Conservation (phyloP, 441 rosid species). For the Syzygium syzygioides region DNA sequence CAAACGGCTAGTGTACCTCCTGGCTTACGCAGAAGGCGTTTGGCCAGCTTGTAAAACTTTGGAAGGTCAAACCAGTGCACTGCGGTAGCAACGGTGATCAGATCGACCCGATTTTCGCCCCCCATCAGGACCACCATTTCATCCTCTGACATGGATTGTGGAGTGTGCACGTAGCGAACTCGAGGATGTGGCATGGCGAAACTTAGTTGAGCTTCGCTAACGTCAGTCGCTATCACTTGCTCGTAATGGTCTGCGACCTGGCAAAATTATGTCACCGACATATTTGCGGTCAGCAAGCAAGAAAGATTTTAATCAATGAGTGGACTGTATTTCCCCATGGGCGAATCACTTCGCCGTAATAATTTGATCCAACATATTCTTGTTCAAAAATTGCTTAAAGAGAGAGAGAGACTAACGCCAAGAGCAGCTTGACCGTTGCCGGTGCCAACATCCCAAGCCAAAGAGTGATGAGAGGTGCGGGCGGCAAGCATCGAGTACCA, state of each 20-base stretch:
- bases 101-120: slow-evolving; percentile 46
- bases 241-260: slow-evolving; percentile 60
- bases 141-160: slow-evolving; percentile 37
- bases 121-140: slow-evolving; percentile 41
- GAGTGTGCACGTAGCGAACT: slow-evolving; percentile 41
- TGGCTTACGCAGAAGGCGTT: slow-evolving; percentile 47
- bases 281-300: neutral
- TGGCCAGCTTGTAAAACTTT: slow-evolving; percentile 40
- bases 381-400: neutral
- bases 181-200: slow-evolving; percentile 29
- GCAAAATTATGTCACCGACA: neutral
- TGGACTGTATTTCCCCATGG: neutral
- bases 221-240: slow-evolving; percentile 47
- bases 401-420: slow-evolving; percentile 32
- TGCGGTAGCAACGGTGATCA: slow-evolving; percentile 57
- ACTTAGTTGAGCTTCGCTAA: slow-evolving; percentile 42
- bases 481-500: slow-evolving; percentile 52
- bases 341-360: neutral
- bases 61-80: slow-evolving; percentile 67
- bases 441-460: slow-evolving; percentile 67
- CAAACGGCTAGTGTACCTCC: slow-evolving; percentile 64
- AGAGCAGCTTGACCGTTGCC: slow-evolving; percentile 74
- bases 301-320: neutral
- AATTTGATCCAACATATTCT: neutral
- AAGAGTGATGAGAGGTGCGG: slow-evolving; percentile 31